Evolutionary conservation across 2,329 filamentous ascomycete genomes (phyloP).

Genomic region (Aspergillus japonicus): DNA sequence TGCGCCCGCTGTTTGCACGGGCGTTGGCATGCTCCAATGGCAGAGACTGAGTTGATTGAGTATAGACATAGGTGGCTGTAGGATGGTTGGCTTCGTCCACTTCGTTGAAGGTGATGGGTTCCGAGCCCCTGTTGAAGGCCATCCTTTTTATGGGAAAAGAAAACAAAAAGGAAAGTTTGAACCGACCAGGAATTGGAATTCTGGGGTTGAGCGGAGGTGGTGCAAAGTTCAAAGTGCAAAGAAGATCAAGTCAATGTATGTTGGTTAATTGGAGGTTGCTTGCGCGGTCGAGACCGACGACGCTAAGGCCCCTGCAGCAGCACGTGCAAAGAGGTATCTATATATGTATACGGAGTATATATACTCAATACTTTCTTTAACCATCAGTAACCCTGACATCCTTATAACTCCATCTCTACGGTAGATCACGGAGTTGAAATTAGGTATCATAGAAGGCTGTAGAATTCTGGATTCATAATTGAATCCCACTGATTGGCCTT

Average conservation of each 20-base stretch:
- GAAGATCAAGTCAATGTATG: neutral
- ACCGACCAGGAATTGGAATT: too few relatives aligned
- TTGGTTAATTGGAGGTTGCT: neutral
- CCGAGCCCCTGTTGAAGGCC: constrained; percentile 11
- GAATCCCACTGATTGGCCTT: neutral
- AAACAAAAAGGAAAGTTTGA: neutral
- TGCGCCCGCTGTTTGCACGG: constrained; percentile 31
- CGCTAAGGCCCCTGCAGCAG: neutral
- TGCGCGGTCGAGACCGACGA: neutral
- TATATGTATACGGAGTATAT: too few relatives aligned
- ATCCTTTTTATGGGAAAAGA: constrained; percentile 6
- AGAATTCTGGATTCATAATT: constrained; percentile 4
- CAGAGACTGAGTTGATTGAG: constrained; percentile 20
- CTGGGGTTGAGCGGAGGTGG: neutral
- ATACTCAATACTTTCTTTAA: too few relatives aligned
- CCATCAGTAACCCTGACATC: neutral
- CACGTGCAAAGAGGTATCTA: neutral
- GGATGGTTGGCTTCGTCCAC: constrained; percentile 53
- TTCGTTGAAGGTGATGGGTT: constrained; percentile 32
- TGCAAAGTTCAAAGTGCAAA: neutral
- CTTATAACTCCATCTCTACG: neutral
- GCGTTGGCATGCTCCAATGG: neutral
- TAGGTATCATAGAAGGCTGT: neutral
- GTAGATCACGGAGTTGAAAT: neutral
- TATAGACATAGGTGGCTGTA: constrained; percentile 51